Evolutionary conservation across 2,329 filamentous ascomycete species (phyloP).

Genomic region (Emmonsiellopsis sp.): DNA sequence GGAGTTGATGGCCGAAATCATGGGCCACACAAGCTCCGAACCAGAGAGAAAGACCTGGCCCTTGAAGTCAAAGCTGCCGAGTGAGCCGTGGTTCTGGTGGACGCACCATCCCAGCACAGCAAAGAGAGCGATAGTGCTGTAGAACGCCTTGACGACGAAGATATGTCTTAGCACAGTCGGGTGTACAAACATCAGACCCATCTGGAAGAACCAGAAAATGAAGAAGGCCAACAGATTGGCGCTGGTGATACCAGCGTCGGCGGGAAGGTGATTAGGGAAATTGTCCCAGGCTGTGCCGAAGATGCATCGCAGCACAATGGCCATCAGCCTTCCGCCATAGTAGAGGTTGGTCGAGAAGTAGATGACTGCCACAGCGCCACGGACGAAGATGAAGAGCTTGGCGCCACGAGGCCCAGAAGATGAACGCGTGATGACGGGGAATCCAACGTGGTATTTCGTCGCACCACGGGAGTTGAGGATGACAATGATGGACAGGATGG

Average conservation of each 20-base stretch:
- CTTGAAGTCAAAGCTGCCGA: conserved; percentile 9
- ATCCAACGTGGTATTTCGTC: conserved; percentile 27
- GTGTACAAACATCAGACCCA: background rate
- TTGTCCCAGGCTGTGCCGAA: background rate
- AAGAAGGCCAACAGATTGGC: background rate
- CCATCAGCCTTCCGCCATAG: conserved; percentile 26
- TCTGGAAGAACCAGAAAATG: background rate
- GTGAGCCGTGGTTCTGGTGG: conserved; percentile 4
- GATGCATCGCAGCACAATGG: conserved; percentile 29
- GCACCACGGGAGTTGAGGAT: conserved; percentile 12
- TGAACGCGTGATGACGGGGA: conserved; percentile 27
- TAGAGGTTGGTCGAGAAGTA: conserved; percentile 20
- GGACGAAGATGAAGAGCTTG: conserved; percentile 32
- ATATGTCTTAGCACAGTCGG: background rate
- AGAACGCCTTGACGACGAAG: background rate
- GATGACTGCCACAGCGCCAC: background rate
- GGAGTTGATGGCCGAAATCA: conserved; percentile 35
- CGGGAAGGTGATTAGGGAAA: background rate
- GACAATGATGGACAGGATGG: conserved; percentile 5
- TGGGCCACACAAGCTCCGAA: conserved; percentile 19
- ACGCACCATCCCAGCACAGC: conserved; percentile 21
- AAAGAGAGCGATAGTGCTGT: conserved; percentile 7
- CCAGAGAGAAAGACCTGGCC: conserved; percentile 11
- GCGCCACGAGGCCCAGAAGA: conserved; percentile 15
- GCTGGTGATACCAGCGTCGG: background rate